phyloP scores from a whole-genome alignment of 2,329 filamentous ascomycete species.

The Aspergillus alliaceus region DNA sequence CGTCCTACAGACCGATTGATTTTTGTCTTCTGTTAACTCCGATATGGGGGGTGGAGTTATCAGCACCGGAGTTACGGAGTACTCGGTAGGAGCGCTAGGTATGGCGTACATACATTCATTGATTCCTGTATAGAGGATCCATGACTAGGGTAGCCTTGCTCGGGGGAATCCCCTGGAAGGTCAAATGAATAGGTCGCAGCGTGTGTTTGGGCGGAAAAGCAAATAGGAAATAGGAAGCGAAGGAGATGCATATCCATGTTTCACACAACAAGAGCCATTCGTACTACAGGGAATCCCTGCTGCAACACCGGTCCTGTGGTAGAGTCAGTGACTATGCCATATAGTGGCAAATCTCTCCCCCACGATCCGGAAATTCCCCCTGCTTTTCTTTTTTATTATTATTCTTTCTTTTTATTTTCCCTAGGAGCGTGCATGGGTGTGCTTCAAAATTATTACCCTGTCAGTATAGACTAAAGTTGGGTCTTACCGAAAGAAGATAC shows the following conservation, averaged over 20 bases:
- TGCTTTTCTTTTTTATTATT: slow-evolving; percentile 8
- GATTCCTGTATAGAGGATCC: background rate
- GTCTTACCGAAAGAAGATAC: slow-evolving; percentile 20
- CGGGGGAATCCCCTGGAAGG: background rate
- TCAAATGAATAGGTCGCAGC: slow-evolving; percentile 7
- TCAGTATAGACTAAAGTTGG: slow-evolving; percentile 12
- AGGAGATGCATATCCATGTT: slow-evolving; percentile 10
- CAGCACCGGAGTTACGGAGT: background rate
- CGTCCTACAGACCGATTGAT: background rate
- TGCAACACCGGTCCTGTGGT: slow-evolving; percentile 20
- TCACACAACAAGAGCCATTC: slow-evolving; percentile 12
- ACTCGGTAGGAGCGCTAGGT: background rate
- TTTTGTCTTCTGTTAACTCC: background rate
- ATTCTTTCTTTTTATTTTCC: slow-evolving; percentile 9
- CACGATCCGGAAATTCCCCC: slow-evolving; percentile 27
- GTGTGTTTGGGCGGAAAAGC: background rate
- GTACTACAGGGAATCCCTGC: slow-evolving; percentile 10
- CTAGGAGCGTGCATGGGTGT: background rate
- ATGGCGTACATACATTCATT: background rate
- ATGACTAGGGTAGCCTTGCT: slow-evolving; percentile 8
- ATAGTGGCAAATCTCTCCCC: slow-evolving; percentile 25
- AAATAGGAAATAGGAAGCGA: slow-evolving; percentile 8
- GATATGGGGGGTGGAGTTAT: background rate
- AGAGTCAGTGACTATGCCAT: slow-evolving; percentile 12
- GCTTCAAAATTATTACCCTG: slow-evolving; percentile 13